Base-by-base conservation (phyloP, 441 rosid species). In the Melastoma candidum region DNA sequence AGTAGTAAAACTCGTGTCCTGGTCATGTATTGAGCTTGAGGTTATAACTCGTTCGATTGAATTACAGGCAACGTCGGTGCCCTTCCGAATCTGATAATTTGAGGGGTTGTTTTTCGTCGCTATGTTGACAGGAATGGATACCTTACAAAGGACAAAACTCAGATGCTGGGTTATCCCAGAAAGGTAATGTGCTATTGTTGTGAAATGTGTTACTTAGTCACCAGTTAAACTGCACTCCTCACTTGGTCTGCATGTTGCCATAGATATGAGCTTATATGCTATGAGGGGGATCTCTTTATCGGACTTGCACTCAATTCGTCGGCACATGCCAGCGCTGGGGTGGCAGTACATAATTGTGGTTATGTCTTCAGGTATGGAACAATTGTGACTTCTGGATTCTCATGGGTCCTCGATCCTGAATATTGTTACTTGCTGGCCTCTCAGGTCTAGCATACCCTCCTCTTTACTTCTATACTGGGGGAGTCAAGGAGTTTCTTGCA, bases 391-490 rank as follows among this genome's bases (percentile, higher is more conserved):
- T 29, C 3, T 29, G 36, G 7, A n/a, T 2, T 12, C 56, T 36
- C n/a, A 25, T 52, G 17, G 4, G 29, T 12, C 13, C 13, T 13
- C 26, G 22, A 17, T 17, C 22, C 22, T 17, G 22, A 17, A 17
- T 17, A 0, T 0, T 17, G 22, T 17, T 17, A 17, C 22, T 17
- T 17, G 22, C 22, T 17, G 22, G 3, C 3, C 64, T 63, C 64
- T 64, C 86, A 94, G 97, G 99, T 64, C 87, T 90, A 61, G 96
- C 96, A 62, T 80, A 57, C 73, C 95, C 99, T 57, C 87, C 97
- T 56, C 86, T 94, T 44, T 90, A 85, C 76, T 90, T 94, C 70
- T 94, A 90, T 71, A 90, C 68, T 56, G 96, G 99, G 65, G 96
- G 99, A 58, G 90, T 90, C 59, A 76, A 80, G 70, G 95, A 90